These are phyloP conservation scores for Solanum hybrid DNA, from an alignment of 305 asterid genomes.

Conservation along the genomic window DNA sequence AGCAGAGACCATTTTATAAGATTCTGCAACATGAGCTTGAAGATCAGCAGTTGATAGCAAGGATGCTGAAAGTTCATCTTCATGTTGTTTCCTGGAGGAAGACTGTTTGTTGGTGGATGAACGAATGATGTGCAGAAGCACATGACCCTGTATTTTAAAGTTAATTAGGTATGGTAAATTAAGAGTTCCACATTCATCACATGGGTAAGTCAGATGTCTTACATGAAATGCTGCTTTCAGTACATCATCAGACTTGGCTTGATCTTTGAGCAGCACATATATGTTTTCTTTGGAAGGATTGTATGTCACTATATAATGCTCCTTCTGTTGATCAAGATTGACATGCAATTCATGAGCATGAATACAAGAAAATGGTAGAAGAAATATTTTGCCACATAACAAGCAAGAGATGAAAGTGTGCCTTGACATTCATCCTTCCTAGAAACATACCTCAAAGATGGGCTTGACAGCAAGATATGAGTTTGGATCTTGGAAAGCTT, in stretches of 20 bases:
- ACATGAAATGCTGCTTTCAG: slow-evolving; percentile 97
- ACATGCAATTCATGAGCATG: slow-evolving; percentile 8
- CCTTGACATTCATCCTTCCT: slow-evolving; percentile 8
- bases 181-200: not conserved
- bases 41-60: slow-evolving; percentile 49
- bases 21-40: slow-evolving; percentile 69
- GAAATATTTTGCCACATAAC: not conserved
- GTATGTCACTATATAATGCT: slow-evolving; percentile 65
- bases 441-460: slow-evolving; percentile 65
- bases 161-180: slow-evolving; percentile 10
- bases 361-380: slow-evolving; percentile 3
- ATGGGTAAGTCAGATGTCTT: slow-evolving; percentile 26
- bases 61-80: slow-evolving; percentile 30
- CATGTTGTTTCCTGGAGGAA: slow-evolving; percentile 26
- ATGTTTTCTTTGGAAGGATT: slow-evolving; percentile 76
- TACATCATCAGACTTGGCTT: slow-evolving; percentile 95
- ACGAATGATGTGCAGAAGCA: slow-evolving; percentile 69
- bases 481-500: slow-evolving; percentile 90
- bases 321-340: slow-evolving; percentile 42
- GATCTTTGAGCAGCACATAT: slow-evolving; percentile 84
- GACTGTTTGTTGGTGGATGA: slow-evolving; percentile 40
- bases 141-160: slow-evolving; percentile 65
- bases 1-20: slow-evolving; percentile 90
- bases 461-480: slow-evolving; percentile 78
- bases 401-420: not conserved